Evolutionary conservation across 2,329 filamentous ascomycete genomes (phyloP).

Genomic region (Scopulariopsis brevicaulis): DNA sequence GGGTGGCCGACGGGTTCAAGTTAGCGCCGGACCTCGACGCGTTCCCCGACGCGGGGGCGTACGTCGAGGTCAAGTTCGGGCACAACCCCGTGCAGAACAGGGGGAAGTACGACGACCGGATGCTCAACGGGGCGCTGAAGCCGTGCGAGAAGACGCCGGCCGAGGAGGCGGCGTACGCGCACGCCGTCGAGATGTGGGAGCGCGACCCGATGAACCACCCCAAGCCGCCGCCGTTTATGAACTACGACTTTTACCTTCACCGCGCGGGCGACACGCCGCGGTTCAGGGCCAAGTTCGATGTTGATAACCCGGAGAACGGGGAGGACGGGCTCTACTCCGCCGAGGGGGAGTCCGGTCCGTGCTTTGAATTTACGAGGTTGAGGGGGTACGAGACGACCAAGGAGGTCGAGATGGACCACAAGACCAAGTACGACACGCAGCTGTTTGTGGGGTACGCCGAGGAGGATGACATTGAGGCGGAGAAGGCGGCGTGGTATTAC

Average conservation of each 20-base stretch:
- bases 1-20: slow-evolving; percentile 47
- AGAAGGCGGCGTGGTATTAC: slow-evolving; percentile 56
- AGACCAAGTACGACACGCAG: slow-evolving; percentile 53
- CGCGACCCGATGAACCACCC: slow-evolving; percentile 44
- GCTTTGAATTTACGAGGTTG: slow-evolving; percentile 50
- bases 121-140: slow-evolving; percentile 49
- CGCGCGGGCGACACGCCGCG: slow-evolving; percentile 33
- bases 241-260: slow-evolving; percentile 57
- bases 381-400: slow-evolving; percentile 54
- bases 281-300: slow-evolving; percentile 51
- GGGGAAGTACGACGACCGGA: slow-evolving; percentile 44
- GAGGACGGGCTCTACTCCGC: slow-evolving; percentile 43
- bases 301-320: slow-evolving; percentile 41
- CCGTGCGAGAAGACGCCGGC: slow-evolving; percentile 44
- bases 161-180: slow-evolving; percentile 39
- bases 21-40: slow-evolving; percentile 55
- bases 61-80: slow-evolving; percentile 58
- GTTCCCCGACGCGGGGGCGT: slow-evolving; percentile 60
- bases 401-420: slow-evolving; percentile 42
- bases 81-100: slow-evolving; percentile 48
- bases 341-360: slow-evolving; percentile 30
- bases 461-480: slow-evolving; percentile 33
- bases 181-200: slow-evolving; percentile 40
- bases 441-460: slow-evolving; percentile 48
- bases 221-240: slow-evolving; percentile 44